Percentiles rank a stretch among this genome's conserved stretches.
Conservation (phyloP, 2,329 filamentous ascomycete species). For the Teratosphaeria zuluensis region DNA sequence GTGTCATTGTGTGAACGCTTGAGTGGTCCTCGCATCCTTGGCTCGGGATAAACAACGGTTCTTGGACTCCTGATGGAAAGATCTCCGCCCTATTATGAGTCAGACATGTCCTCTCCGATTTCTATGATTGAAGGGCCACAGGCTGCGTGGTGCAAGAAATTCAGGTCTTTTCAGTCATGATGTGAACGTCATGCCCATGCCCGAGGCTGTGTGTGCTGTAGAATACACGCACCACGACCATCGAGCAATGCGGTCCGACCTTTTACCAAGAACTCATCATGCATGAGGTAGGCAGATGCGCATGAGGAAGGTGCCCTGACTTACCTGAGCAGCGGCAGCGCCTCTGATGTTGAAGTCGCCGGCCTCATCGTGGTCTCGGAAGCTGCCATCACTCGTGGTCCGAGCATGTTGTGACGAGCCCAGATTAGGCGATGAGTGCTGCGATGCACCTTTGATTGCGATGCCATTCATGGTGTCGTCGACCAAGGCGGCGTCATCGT, state of each 20-base stretch:
- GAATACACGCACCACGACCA: not conserved
- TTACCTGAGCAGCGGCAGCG: slow-evolving; percentile 1
- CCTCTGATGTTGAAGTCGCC: not conserved
- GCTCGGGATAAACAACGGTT: not conserved
- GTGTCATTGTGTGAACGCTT: not conserved
- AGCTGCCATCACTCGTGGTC: not conserved
- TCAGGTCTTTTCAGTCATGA: slow-evolving; percentile 71
- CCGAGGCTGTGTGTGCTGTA: slow-evolving; percentile 15
- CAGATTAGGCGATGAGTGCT: not conserved
- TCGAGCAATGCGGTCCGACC: slow-evolving; percentile 44
- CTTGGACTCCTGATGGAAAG: not conserved
- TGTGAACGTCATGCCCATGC: slow-evolving; percentile 13
- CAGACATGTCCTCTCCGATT: not conserved
- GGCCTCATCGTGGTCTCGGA: not conserved
- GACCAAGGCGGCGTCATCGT: not conserved
- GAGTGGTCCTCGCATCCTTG: not conserved
- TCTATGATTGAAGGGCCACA: not conserved
- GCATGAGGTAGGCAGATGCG: not conserved
- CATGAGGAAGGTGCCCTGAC: not conserved
- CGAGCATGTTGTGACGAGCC: not conserved
- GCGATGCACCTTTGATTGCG: not conserved
- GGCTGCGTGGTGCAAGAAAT: not conserved
- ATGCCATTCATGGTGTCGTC: not conserved
- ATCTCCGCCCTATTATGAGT: not conserved
- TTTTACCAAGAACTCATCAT: slow-evolving; percentile 57